Conservation (phyloP, 2,329 filamentous ascomycete species). For the Fusarium buxicola region DNA sequence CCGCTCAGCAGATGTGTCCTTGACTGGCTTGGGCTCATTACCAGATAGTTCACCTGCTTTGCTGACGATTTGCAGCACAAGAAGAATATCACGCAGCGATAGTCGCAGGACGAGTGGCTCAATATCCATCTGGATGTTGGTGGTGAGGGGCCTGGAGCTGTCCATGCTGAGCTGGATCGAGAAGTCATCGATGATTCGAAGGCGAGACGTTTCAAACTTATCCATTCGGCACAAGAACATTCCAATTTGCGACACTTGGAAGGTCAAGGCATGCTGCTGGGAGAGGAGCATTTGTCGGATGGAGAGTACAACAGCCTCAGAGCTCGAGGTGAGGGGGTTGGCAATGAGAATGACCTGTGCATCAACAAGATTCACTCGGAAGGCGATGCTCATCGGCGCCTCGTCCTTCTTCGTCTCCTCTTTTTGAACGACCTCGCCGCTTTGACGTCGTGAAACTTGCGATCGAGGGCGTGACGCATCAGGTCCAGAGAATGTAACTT, state of each 20-base stretch:
- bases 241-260: constrained; percentile 93
- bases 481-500: constrained; percentile 57
- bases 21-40: constrained; percentile 62
- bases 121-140: constrained; percentile 85
- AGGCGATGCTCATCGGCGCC: constrained; percentile 77
- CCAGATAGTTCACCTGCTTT: constrained; percentile 89
- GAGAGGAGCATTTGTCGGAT: constrained; percentile 94
- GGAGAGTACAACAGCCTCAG: constrained; percentile 94
- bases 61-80: constrained; percentile 91
- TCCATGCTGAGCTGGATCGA: constrained; percentile 92
- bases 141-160: constrained; percentile 69
- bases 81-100: constrained; percentile 92
- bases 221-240: constrained; percentile 99
- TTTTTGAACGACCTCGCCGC: constrained; percentile 30
- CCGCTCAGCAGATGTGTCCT: constrained; percentile 58
- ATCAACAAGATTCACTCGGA: constrained; percentile 93
- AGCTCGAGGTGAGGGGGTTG: constrained; percentile 88
- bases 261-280: constrained; percentile 91
- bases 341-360: constrained; percentile 97
- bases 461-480: constrained; percentile 49
- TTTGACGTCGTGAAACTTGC: constrained; percentile 44
- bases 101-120: constrained; percentile 92
- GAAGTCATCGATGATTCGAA: constrained; percentile 97
- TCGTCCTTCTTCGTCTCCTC: constrained; percentile 39
- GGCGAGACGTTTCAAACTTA: constrained; percentile 87